Evolutionary conservation across 495 filamentous ascomycete genomes (phyloP).

Genomic region (Penicillium manginii): DNA sequence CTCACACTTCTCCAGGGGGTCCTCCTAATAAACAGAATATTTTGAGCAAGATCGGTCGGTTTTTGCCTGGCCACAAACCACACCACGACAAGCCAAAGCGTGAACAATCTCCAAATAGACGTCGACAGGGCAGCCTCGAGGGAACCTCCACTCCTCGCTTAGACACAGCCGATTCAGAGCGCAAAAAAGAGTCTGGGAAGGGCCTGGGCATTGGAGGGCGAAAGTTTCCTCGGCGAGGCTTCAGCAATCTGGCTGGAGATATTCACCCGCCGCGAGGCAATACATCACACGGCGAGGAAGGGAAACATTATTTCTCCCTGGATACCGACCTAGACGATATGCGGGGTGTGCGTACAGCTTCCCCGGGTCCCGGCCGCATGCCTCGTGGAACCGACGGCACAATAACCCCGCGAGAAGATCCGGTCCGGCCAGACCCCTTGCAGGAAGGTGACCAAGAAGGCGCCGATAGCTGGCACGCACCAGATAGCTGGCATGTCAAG

Average conservation of each 20-base stretch:
- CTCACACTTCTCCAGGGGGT: conserved; percentile 62
- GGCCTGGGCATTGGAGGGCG: conserved; percentile 38
- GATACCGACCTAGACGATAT: conserved; percentile 85
- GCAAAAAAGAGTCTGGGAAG: conserved; percentile 47
- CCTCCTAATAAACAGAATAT: conserved; percentile 66
- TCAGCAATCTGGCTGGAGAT: conserved; percentile 56
- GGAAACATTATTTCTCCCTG: conserved; percentile 63
- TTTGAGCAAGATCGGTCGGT: conserved; percentile 64
- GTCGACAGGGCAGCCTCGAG: conserved; percentile 50
- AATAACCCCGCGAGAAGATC: conserved; percentile 47
- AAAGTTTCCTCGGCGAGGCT: conserved; percentile 53
- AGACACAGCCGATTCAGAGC: conserved; percentile 45
- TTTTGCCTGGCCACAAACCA: conserved; percentile 28
- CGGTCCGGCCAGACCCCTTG: conserved; percentile 29
- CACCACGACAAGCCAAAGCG: conserved; percentile 34
- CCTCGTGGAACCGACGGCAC: conserved; percentile 38
- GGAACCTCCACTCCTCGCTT: conserved; percentile 27
- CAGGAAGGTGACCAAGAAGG: conserved; percentile 15
- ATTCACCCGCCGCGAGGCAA: conserved; percentile 25
- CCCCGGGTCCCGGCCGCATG: conserved; percentile 16
- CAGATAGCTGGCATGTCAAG: conserved; percentile 91
- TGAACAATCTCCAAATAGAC: conserved; percentile 55
- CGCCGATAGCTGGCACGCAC: conserved; percentile 74
- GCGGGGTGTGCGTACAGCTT: conserved; percentile 65
- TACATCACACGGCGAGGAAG: conserved; percentile 33